Percentiles rank a stretch among this genome's conserved stretches.
Conservation (phyloP, 169 alveolate species). For the Amoebophrya sp. region DNA sequence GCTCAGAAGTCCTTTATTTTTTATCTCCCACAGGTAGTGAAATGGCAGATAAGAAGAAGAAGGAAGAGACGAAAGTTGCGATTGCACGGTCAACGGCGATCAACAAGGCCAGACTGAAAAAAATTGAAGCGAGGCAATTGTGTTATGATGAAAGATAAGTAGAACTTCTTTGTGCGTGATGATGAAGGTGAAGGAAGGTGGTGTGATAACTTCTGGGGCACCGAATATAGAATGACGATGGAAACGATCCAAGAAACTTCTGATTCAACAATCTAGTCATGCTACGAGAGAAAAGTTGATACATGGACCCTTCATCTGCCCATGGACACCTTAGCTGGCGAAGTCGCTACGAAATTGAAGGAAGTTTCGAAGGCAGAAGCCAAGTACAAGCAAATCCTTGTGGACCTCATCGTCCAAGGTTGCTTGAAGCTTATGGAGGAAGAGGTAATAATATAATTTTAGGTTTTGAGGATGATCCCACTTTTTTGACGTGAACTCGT, state of each 20-base stretch:
- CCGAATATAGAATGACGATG: no score
- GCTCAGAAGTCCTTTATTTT: no score
- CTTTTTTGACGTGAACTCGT: background rate
- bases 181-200: slow-evolving; percentile 60
- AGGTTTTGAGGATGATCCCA: background rate
- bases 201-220: no score
- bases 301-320: no score
- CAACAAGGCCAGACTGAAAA: slow-evolving; percentile 71
- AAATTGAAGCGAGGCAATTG: slow-evolving; percentile 69
- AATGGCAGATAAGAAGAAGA: background rate
- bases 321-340: background rate
- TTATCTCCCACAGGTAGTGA: background rate
- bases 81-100: slow-evolving; percentile 71
- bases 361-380: slow-evolving; percentile 58
- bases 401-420: slow-evolving; percentile 66
- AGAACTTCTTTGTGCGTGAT: no score
- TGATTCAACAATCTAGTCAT: no score
- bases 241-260: no score
- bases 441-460: background rate
- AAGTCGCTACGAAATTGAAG: slow-evolving; percentile 40
- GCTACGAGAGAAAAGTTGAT: no score
- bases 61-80: background rate
- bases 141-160: no score
- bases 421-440: slow-evolving; percentile 25
- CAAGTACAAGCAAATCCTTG: slow-evolving; percentile 60